Conservation (phyloP, 257 asterid species). For the Catharanthus roseus region DNA sequence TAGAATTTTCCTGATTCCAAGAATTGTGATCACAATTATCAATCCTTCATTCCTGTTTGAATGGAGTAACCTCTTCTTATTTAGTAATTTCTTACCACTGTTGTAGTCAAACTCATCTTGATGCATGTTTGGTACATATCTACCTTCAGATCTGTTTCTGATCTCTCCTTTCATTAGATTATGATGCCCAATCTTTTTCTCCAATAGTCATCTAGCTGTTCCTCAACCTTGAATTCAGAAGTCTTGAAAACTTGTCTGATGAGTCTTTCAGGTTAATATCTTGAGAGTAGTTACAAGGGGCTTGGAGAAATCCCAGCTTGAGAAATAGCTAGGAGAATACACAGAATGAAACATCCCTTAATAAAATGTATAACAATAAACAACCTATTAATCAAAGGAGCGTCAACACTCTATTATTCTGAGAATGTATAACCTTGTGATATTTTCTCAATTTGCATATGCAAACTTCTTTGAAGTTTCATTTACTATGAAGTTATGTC, state of each 20-base stretch:
- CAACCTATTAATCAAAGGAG: not conserved
- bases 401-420: not conserved
- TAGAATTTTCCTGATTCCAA: not conserved
- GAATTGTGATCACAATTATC: not conserved
- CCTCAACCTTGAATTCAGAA: not conserved
- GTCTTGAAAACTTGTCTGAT: not conserved
- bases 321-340: not conserved
- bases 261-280: not conserved
- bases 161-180: not conserved
- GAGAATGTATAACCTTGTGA: not conserved
- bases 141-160: too few relatives aligned
- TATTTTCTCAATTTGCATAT: not conserved
- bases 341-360: not conserved
- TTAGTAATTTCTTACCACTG: not conserved
- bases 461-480: not conserved
- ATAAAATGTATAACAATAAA: not conserved
- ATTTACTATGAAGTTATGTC: not conserved
- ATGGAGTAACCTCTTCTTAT: not conserved
- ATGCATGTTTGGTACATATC: not conserved
- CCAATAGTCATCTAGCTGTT: not conserved
- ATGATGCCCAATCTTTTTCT: not conserved
- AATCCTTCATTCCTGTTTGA: not conserved
- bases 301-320: not conserved
- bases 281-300: not conserved
- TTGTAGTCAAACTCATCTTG: not conserved